Evolutionary conservation across 495 filamentous ascomycete genomes (phyloP), one percentile per base, ranked within the genome.

Genomic region (Neurospora africana): DNA sequence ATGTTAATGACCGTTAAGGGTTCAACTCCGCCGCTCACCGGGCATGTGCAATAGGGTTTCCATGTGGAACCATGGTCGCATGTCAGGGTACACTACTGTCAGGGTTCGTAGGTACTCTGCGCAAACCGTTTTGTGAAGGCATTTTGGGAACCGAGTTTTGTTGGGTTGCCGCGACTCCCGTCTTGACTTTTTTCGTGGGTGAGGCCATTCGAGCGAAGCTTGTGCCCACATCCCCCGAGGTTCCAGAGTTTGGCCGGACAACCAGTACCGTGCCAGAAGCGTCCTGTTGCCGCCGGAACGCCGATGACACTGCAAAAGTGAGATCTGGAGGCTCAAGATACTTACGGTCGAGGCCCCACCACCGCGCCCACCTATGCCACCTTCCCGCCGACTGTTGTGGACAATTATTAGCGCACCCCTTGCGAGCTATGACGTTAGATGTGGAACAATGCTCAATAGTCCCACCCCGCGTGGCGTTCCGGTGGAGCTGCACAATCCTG

Each of bases 291-390:
- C 27, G 53, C 15, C 27, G 13, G 7, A 65, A 65, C 13, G 23
- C 61, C 75, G 75, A 77, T 77, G 58, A 70, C 74, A 72, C 72
- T 33, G 72, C 71, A 74, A 77, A 77, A 77, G 35, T 38, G 33
- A 74, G 75, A 77, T 77, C 74, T 72, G 33, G 53, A 65, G 53
- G 53, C 53, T 65, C 53, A 65, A 65, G 53, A 65, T 65, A 65
- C 53, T 65, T 65, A 33, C 2, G 15, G 53, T 33, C 53, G 53
- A 65, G 19, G 53, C 13, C 27, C 53, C 53, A 65, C 53, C 70
- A 30, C 53, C 47, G 23, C n/a, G 21, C 33, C 53, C 37, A 37
- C 27, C 69, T 61, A 23, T 43, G 33, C 43, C 36, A 44, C 69
- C 61, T 33, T 30, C 23, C 53, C 23, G 53, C 53, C 53, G 21